phyloP scores from a whole-genome alignment of 1,284 basidiomycete species.

The Austroboletus olivaceoglutinosus region DNA sequence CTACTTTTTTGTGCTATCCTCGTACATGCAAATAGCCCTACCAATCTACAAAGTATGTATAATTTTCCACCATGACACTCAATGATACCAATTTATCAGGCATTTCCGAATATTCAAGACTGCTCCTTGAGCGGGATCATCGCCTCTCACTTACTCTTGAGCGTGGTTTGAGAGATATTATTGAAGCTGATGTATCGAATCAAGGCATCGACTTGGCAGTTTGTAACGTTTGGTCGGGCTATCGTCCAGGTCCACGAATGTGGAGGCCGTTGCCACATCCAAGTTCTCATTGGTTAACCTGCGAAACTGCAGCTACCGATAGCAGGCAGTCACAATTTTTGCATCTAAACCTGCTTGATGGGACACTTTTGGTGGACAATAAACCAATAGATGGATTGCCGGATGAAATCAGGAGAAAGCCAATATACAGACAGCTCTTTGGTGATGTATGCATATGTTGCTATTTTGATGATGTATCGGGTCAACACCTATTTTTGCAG shows the following conservation, averaged over 20 bases:
- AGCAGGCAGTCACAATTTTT: background rate
- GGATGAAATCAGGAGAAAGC: constrained; percentile 30
- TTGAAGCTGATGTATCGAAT: constrained; percentile 1
- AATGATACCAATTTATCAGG: background rate
- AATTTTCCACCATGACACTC: background rate
- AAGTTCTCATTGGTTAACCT: background rate
- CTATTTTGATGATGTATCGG: background rate
- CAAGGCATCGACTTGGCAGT: constrained; percentile 36
- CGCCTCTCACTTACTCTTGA: constrained; percentile 31
- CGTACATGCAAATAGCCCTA: constrained; percentile 7
- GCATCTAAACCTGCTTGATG: background rate
- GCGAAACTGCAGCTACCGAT: background rate
- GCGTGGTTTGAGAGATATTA: constrained; percentile 6
- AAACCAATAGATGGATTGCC: constrained; percentile 41
- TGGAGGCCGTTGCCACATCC: background rate
- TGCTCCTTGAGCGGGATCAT: constrained; percentile 23
- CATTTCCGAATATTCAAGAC: background rate
- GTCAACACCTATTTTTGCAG: constrained; percentile 16
- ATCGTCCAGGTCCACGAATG: background rate
- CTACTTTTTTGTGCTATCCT: constrained; percentile 38
- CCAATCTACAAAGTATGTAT: background rate
- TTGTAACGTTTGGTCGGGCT: constrained; percentile 31
- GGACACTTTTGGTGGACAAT: constrained; percentile 21
- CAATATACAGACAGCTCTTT: constrained; percentile 36
- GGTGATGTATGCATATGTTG: constrained; percentile 22